phyloP scores from a whole-genome alignment of 2,329 filamentous ascomycete species.

The Penicillium glabrum region DNA sequence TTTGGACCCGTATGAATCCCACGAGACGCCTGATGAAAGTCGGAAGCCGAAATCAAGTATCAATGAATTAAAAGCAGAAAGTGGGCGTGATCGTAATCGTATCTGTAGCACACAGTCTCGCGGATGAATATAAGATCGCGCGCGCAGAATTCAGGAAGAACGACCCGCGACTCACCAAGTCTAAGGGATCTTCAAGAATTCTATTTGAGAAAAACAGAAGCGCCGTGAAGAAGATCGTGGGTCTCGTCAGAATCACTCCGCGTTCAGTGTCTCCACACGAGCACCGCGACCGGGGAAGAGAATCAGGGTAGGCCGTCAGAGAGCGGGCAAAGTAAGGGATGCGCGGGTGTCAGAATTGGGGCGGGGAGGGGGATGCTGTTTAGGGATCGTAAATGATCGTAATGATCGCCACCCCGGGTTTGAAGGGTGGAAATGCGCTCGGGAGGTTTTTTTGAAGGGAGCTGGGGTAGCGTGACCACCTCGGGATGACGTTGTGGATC shows the following conservation, averaged over 20 bases:
- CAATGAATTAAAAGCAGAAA: constrained; percentile 12
- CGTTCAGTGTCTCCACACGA: neutral
- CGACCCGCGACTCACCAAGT: constrained; percentile 30
- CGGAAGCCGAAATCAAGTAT: constrained; percentile 6
- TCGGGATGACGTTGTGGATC: constrained; percentile 31
- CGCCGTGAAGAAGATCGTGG: constrained; percentile 19
- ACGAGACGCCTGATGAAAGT: constrained; percentile 4
- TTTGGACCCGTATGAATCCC: neutral
- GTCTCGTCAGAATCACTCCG: constrained; percentile 22
- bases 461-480: constrained; percentile 32
- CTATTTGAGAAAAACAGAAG: constrained; percentile 16
- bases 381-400: neutral
- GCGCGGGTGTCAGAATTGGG: neutral
- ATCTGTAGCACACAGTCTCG: constrained; percentile 17
- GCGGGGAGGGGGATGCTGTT: neutral
- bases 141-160: neutral
- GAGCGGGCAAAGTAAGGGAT: neutral
- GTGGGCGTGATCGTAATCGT: constrained; percentile 28
- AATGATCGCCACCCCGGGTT: constrained; percentile 7
- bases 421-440: constrained; percentile 17
- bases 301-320: neutral
- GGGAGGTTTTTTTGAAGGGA: constrained; percentile 1
- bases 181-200: constrained; percentile 27
- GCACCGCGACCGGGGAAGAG: constrained; percentile 7
- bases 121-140: neutral